Base-by-base conservation (phyloP, 768 basidiomycete species). In the Phanerodontia chrysosporium region DNA sequence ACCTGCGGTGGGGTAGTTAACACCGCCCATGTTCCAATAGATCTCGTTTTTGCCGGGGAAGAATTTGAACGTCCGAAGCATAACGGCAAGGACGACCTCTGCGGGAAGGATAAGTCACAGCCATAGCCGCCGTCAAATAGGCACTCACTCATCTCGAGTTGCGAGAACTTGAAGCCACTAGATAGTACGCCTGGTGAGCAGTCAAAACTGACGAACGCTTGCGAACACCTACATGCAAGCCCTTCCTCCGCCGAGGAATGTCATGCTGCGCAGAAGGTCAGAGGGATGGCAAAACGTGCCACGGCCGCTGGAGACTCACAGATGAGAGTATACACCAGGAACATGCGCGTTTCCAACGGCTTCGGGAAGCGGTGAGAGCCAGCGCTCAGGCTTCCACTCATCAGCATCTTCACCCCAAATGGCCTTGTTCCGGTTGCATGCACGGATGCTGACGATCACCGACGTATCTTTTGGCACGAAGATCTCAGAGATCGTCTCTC, bases 381-480 rank as follows among this genome's bases (percentile, higher is more conserved):
- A 81, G 2, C 79, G 72, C 28, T 73, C 70, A 2, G 79, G 80
- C 14, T 70, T 69, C 60, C 80, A 81, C 32, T 72, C 68, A 16
- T 64, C 69, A 2, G 78, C 76, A 29, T 77, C 74, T 1, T 69
- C 56, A 2, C 83, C 82, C 76, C 80, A 83, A 13, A 78, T 60
- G 0, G 63, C 68, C 32, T 72, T 70, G 6, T 75, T 73, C 13
- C 69, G 63, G 62, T 83, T 81, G 28, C 82, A 68, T 39, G 66
- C 66, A 21, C 66, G 63, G 32, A 79, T 68, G 1, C 78, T 72
- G 12, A 77, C 62, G 16, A 69, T 67, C 13, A 82, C 60, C 1
- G 59, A 51, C 0, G 75, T 74, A n/a, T 76, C 78, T 59, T 75
- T 74, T 1, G 78, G 59, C 6, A 81, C 66, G 5, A 56, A 59